Evolutionary conservation across 495 filamentous ascomycete genomes (phyloP).

Genomic region (Platismatia glauca): DNA sequence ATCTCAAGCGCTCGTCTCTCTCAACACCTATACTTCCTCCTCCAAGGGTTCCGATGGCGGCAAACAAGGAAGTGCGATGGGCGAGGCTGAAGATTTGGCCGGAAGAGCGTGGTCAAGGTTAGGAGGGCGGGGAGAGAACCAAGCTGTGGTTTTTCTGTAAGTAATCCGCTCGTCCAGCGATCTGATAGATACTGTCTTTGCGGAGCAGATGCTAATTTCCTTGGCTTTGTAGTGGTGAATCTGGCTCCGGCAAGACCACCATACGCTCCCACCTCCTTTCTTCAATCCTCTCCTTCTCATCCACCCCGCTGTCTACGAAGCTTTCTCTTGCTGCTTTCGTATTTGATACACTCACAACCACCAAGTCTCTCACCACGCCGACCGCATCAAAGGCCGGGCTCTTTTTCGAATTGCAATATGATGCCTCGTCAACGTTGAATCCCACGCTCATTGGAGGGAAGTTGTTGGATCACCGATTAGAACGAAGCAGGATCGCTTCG

Average conservation of each 20-base stretch:
- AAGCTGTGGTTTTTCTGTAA: constrained; percentile 86
- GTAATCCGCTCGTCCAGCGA: constrained; percentile 26
- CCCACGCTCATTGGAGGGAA: constrained; percentile 88
- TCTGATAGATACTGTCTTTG: no score
- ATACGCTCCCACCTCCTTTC: constrained; percentile 80
- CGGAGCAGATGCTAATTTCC: neutral
- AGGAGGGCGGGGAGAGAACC: constrained; percentile 85
- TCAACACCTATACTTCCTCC: constrained; percentile 89
- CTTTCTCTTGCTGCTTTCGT: constrained; percentile 87
- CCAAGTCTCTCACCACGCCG: constrained; percentile 91
- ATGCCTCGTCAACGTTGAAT: constrained; percentile 69
- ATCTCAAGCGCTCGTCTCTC: constrained; percentile 76
- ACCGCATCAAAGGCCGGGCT: constrained; percentile 92
- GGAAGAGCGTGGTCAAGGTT: constrained; percentile 73
- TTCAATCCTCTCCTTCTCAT: constrained; percentile 73
- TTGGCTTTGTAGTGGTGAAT: constrained; percentile 62
- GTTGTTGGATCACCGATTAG: constrained; percentile 83
- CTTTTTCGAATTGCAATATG: constrained; percentile 93
- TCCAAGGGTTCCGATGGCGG: constrained; percentile 80
- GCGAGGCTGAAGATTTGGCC: constrained; percentile 82
- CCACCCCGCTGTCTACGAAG: constrained; percentile 86
- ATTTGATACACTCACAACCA: constrained; percentile 92
- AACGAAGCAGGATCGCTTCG: constrained; percentile 78
- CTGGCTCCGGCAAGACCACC: constrained; percentile 90
- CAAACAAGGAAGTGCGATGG: constrained; percentile 77